A percentile compares a stretch with the other conserved stretches of the same genome.
phyloP scores from a whole-genome alignment of 352 stramenopile genomes.

The Pseudoperonospora humuli region DNA sequence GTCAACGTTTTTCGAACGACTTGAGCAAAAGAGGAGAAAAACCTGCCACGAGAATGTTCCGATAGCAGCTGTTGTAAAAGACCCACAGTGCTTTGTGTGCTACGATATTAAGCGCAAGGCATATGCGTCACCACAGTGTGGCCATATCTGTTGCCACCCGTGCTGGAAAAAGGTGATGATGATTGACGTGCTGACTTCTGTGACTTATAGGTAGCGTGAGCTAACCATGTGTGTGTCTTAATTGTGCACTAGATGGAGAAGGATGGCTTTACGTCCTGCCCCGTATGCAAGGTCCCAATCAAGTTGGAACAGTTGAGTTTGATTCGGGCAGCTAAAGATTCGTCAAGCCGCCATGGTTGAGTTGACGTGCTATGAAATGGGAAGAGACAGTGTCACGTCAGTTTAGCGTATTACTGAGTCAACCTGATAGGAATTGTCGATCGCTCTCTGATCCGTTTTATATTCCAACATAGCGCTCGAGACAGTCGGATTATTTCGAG shows the following conservation, averaged over 20 bases:
- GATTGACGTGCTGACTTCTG: constrained; percentile 7
- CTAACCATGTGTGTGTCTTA: constrained; percentile 15
- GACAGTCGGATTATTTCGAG: constrained; percentile 3
- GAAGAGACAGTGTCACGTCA: constrained; percentile 20
- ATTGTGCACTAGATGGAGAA: constrained; percentile 60
- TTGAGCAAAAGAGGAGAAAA: constrained; percentile 59
- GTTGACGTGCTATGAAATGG: constrained; percentile 1
- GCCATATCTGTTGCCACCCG: constrained; percentile 73
- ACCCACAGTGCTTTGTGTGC: constrained; percentile 80
- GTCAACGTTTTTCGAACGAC: constrained; percentile 53
- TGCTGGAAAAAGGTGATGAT: constrained; percentile 79
- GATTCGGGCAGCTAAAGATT: constrained; percentile 56
- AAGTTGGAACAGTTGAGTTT: constrained; percentile 62
- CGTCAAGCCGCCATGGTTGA: constrained; percentile 4
- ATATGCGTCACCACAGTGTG: constrained; percentile 59
- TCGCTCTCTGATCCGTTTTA: constrained; percentile 21
- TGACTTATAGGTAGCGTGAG: constrained; percentile 7
- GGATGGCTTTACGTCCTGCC: constrained; percentile 63
- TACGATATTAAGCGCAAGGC: constrained; percentile 76
- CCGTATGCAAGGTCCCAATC: constrained; percentile 67
- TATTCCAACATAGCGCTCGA: constrained; percentile 3
- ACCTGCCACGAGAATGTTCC: constrained; percentile 26
- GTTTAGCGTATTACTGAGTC: constrained; percentile 13
- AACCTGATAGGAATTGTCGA: constrained; percentile 19
- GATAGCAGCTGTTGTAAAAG: constrained; percentile 49